These are phyloP conservation scores for Chaetomiaceae sp. DNA, from an alignment of 2,329 filamentous ascomycete species.

Conservation along the genomic window DNA sequence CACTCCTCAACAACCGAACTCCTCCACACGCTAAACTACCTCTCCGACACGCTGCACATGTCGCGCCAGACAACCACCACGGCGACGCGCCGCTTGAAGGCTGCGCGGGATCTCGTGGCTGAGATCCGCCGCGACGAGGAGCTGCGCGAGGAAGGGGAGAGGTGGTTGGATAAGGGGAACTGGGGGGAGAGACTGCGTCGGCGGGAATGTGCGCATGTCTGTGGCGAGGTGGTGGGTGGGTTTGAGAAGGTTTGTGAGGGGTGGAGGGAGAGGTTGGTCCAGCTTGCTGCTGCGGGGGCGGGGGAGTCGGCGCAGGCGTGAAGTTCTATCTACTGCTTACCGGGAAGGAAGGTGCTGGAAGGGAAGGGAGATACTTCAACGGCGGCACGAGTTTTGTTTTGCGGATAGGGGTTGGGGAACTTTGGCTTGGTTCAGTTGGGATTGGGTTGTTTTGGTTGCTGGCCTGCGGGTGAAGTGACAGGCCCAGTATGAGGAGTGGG, in stretches of 20 bases:
- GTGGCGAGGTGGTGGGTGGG: constrained; percentile 81
- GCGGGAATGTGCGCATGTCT: constrained; percentile 78
- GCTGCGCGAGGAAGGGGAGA: constrained; percentile 72
- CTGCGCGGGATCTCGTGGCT: constrained; percentile 76
- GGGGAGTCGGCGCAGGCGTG: constrained; percentile 32
- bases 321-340: background rate
- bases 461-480: background rate
- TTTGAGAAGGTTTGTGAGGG: constrained; percentile 87
- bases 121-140: constrained; percentile 84
- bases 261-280: constrained; percentile 73
- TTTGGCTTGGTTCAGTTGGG: background rate
- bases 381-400: too few species aligned
- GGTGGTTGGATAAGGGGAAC: constrained; percentile 75
- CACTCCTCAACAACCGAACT: constrained; percentile 68
- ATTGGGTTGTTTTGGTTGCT: background rate
- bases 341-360: too few species aligned
- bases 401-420: too few species aligned
- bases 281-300: constrained; percentile 45
- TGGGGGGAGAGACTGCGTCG: constrained; percentile 74
- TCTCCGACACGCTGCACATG: constrained; percentile 93
- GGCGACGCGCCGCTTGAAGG: constrained; percentile 73
- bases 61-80: constrained; percentile 81
- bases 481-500: background rate
- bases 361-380: too few species aligned
- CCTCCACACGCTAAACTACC: constrained; percentile 73